Base-by-base conservation (phyloP, 257 asterid species). In the Haberlea rhodopensis region DNA sequence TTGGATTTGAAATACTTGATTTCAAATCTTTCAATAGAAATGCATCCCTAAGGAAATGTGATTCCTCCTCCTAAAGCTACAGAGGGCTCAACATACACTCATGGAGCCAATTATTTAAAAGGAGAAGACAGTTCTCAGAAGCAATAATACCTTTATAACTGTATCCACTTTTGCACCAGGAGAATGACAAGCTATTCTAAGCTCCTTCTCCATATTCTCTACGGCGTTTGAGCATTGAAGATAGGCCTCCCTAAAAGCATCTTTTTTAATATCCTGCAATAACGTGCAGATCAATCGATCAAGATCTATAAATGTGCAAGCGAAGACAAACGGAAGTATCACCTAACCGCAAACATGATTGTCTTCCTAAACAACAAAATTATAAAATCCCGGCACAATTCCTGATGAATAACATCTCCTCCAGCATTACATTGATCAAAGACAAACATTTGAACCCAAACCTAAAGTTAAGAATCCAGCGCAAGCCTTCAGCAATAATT, bases 201-300 rank as follows among this genome's bases (percentile, higher is more conserved):
- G 85, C 67, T 88, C 96, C 82, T 70, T 86, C 59, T 85, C 95
- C 99, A 94, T 94, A 73, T 74, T 89, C 75, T 90, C 90, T 64
- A 90, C 77, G 69, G 87, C 74, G 61, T 75, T 86, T 53, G 95
- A 74, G 73, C 97, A 90, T 49, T 75, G 84, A 68, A 84, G 73
- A 81, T 80, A 85, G 52, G 99, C 97, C 74, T 94, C 97, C 81
- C 95, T 80, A 72, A 81, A 94, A 66, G 96, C 88, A 75, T 94
- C 96, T 80, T 80, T 90, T 79, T 80, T 94, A 6, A 81, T 79
- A 77, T 86, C 97, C 99, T 94, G 84, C 86, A 79, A 71, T 61
- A 16, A 76, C 60, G 31, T 71, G 53, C 57, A 48, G 45, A 18
- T n/a, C n/a, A n/a, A n/a, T n/a, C n/a, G n/a, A n/a, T 27, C 51